Conservation (phyloP, 495 filamentous ascomycete genomes). For the Podospora pseudoanserina region DNA sequence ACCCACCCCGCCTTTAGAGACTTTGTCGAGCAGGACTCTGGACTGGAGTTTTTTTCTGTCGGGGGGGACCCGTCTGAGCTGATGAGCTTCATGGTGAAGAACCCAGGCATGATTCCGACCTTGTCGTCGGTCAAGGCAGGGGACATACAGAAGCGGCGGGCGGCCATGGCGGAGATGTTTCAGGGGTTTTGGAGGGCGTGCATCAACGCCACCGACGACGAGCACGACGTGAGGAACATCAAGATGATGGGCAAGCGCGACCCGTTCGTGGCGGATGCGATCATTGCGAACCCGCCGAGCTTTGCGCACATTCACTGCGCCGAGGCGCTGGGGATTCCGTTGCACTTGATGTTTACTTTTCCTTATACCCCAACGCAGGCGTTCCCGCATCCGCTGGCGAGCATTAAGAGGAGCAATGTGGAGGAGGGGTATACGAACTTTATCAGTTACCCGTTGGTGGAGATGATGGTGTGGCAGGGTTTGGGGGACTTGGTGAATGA, state of each 20-base stretch:
- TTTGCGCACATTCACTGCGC: constrained; percentile 80
- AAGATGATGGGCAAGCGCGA: constrained; percentile 52
- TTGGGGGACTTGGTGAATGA: constrained; percentile 73
- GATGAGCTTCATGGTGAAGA: constrained; percentile 87
- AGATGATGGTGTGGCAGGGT: constrained; percentile 79
- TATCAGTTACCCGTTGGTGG: constrained; percentile 69
- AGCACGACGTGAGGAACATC: constrained; percentile 47
- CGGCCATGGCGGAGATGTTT: constrained; percentile 66
- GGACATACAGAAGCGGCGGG: constrained; percentile 62
- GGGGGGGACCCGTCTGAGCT: constrained; percentile 75
- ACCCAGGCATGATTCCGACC: constrained; percentile 73
- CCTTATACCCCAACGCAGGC: constrained; percentile 65
- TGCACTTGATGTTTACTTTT: constrained; percentile 84
- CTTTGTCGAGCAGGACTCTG: constrained; percentile 61
- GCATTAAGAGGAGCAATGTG: constrained; percentile 59
- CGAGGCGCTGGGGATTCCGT: constrained; percentile 72
- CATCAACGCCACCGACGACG: constrained; percentile 59
- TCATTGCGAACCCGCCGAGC: constrained; percentile 81
- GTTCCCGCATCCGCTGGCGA: constrained; percentile 71
- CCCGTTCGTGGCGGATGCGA: constrained; percentile 75
- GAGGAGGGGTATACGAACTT: constrained; percentile 63
- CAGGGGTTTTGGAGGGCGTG: constrained; percentile 79
- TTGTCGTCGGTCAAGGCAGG: constrained; percentile 63
- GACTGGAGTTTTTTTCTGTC: constrained; percentile 74
- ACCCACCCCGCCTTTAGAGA: constrained; percentile 70